These are phyloP conservation scores for Trichophyton benhamiae DNA, from an alignment of 2,329 filamentous ascomycete species.

Conservation along the genomic window DNA sequence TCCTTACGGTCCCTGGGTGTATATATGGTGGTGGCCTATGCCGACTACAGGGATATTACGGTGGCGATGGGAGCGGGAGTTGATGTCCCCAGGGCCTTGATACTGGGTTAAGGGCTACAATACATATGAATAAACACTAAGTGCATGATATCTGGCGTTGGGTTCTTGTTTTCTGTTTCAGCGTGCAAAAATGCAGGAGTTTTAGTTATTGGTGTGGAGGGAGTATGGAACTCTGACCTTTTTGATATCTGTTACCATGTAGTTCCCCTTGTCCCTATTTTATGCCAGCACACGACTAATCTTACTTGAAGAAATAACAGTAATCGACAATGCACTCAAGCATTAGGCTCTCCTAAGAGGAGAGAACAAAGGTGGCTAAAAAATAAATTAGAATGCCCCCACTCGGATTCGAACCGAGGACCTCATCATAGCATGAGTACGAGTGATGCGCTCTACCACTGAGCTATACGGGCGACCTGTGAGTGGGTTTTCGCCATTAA, in stretches of 20 bases:
- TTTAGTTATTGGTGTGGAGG: not conserved
- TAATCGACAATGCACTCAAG: too few relatives aligned
- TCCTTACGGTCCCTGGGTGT: too few relatives aligned
- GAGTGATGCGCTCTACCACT: constrained; percentile 5
- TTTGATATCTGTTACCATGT: not conserved
- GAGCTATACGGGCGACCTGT: constrained; percentile 3
- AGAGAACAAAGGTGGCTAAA: not conserved
- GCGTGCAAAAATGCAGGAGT: not conserved
- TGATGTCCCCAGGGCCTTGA: too few relatives aligned
- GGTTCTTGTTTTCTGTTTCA: not conserved
- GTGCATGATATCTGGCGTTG: not conserved
- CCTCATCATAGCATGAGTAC: constrained; percentile 1
- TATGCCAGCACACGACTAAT: not conserved
- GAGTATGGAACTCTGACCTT: not conserved
- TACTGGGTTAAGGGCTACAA: not conserved
- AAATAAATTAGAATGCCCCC: not conserved
- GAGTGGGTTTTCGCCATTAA: not conserved
- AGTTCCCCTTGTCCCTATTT: not conserved
- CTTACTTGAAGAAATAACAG: not conserved
- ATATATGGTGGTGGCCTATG: too few relatives aligned
- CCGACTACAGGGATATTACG: not conserved
- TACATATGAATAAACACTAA: not conserved
- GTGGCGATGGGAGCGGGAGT: not conserved
- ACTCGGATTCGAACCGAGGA: constrained; percentile 3
- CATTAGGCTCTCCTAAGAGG: too few relatives aligned